These are phyloP conservation scores for Eimeria falciformis DNA, from an alignment of 169 alveolate species.

Conservation along the genomic window DNA sequence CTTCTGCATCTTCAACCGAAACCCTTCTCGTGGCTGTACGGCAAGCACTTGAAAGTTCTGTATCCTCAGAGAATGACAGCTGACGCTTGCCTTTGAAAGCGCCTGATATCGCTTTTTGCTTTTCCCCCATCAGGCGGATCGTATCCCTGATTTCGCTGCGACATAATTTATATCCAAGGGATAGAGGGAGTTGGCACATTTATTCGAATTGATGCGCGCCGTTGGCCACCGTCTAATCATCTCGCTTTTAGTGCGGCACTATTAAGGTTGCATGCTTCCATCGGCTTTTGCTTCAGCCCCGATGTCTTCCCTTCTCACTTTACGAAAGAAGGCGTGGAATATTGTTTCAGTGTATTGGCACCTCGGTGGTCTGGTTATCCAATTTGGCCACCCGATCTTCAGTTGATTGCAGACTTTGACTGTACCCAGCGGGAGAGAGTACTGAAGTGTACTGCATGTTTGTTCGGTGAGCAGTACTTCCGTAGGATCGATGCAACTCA, in stretches of 20 bases:
- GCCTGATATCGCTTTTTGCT: not conserved
- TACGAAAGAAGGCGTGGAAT: no score
- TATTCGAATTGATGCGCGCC: not conserved
- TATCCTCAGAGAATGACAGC: not conserved
- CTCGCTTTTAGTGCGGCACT: not conserved
- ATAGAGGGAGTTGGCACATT: not conserved
- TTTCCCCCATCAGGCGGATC: not conserved
- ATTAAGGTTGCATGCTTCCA: no score
- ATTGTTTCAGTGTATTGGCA: no score
- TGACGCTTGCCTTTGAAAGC: not conserved
- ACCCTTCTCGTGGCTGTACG: constrained; percentile 2
- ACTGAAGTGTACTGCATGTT: no score
- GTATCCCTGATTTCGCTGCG: not conserved
- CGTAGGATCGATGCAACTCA: no score
- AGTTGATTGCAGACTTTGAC: no score
- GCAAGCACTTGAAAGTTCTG: constrained; percentile 49
- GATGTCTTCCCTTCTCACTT: no score
- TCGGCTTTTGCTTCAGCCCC: no score
- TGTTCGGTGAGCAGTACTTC: no score
- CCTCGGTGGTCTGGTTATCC: no score
- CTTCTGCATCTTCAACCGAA: constrained; percentile 24
- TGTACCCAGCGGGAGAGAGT: no score
- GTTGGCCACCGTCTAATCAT: not conserved
- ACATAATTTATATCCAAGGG: not conserved
- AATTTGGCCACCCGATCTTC: no score